These are phyloP conservation scores for Paraglomus brasilianum DNA, from an alignment of 192 early-diverging fungal genomes.

Conservation along the genomic window DNA sequence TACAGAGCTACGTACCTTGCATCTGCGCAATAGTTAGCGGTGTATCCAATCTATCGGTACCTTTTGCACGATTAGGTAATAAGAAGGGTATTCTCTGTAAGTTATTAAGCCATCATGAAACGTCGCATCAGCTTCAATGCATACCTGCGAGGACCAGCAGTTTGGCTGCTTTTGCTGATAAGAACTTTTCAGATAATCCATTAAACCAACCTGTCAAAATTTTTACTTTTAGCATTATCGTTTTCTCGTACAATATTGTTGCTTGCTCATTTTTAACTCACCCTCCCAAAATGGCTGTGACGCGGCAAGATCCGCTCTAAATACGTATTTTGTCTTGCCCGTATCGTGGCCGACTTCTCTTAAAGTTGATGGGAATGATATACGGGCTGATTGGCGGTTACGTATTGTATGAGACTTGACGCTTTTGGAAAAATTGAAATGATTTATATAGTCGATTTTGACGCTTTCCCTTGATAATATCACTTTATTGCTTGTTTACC, in stretches of 20 bases:
- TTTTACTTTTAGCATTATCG: slow-evolving; percentile 1
- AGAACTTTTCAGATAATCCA: slow-evolving; percentile 69
- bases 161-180: slow-evolving; percentile 58
- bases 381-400: slow-evolving; percentile 63
- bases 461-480: neutral
- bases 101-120: no score
- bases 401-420: slow-evolving; percentile 62
- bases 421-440: slow-evolving; percentile 33
- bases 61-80: slow-evolving; percentile 29
- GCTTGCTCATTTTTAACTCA: slow-evolving; percentile 30
- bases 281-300: slow-evolving; percentile 69
- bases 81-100: neutral
- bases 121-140: neutral
- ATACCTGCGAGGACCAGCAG: slow-evolving; percentile 67
- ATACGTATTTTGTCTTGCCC: slow-evolving; percentile 39
- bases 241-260: neutral
- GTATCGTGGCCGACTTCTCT: slow-evolving; percentile 28
- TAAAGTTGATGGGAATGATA: slow-evolving; percentile 71
- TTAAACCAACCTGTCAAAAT: slow-evolving; percentile 53
- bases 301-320: slow-evolving; percentile 62
- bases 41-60: slow-evolving; percentile 75
- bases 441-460: slow-evolving; percentile 12
- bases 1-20: slow-evolving; percentile 49
- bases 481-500: slow-evolving; percentile 35
- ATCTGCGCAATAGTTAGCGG: slow-evolving; percentile 76